Evolutionary conservation across 441 rosid genomes (phyloP).

Genomic region (Adansonia grandidieri): DNA sequence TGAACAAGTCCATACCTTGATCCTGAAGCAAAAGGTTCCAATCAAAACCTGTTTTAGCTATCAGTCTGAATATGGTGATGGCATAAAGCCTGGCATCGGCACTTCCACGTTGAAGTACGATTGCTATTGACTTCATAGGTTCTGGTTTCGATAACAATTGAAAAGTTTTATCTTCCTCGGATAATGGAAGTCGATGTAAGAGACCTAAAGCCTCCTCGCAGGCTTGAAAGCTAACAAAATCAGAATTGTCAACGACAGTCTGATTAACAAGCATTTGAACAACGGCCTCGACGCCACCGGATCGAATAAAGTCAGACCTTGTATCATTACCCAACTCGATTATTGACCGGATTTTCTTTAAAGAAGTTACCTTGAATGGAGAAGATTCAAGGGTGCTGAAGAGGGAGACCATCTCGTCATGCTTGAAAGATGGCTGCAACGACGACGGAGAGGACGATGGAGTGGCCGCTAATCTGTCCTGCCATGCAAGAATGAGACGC

Average conservation of each 20-base stretch:
- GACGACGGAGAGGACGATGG: not conserved
- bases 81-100: conserved; percentile 17
- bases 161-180: conserved; percentile 6
- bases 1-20: not conserved
- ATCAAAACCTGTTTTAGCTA: conserved; percentile 1
- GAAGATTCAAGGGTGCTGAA: conserved; percentile 10
- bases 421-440: not conserved
- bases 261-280: conserved; percentile 2
- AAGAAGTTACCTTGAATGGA: conserved; percentile 13
- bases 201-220: conserved; percentile 16
- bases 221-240: conserved; percentile 18
- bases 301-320: not conserved
- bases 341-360: conserved; percentile 10
- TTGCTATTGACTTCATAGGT: conserved; percentile 1
- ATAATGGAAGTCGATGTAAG: conserved; percentile 4
- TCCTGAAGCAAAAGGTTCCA: conserved; percentile 17
- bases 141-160: not conserved
- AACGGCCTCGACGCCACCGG: conserved; percentile 19
- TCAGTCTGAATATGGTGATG: not conserved
- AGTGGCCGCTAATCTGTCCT: not conserved
- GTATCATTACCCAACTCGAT: not conserved
- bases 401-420: conserved; percentile 20
- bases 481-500: conserved; percentile 15
- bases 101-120: conserved; percentile 15
- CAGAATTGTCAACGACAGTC: not conserved